These are phyloP conservation scores for Saxispiralis lemnorum DNA, from an alignment of 495 filamentous ascomycete species.

Conservation along the genomic window DNA sequence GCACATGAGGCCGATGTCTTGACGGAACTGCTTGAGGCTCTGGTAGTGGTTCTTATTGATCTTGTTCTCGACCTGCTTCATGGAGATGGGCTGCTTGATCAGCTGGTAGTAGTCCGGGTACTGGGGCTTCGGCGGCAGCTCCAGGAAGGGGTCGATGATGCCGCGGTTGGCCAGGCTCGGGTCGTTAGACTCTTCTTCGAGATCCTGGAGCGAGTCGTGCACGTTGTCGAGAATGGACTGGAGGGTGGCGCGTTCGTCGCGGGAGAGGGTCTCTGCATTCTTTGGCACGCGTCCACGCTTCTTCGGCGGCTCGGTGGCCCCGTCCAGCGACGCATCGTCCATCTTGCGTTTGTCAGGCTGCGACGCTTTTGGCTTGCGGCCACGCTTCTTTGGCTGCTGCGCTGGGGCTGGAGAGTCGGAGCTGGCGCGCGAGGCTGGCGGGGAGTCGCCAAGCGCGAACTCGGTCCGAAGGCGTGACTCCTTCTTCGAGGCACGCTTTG, in stretches of 20 bases:
- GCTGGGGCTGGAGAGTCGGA: slow-evolving; percentile 42
- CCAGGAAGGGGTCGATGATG: slow-evolving; percentile 88
- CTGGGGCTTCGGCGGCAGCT: slow-evolving; percentile 65
- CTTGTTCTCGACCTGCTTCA: slow-evolving; percentile 80
- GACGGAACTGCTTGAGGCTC: slow-evolving; percentile 57
- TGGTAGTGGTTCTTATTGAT: slow-evolving; percentile 89
- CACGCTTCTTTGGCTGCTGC: slow-evolving; percentile 41
- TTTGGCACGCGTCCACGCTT: slow-evolving; percentile 67
- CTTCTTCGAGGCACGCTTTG: slow-evolving; percentile 57
- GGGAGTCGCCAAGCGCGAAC: slow-evolving; percentile 47
- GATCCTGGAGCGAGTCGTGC: slow-evolving; percentile 59
- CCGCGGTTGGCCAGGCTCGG: slow-evolving; percentile 45
- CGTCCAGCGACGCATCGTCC: slow-evolving; percentile 52
- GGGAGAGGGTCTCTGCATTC: slow-evolving; percentile 33
- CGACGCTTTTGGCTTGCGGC: slow-evolving; percentile 53
- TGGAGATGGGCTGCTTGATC: slow-evolving; percentile 78
- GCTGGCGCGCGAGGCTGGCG: slow-evolving; percentile 56
- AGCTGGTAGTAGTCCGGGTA: slow-evolving; percentile 90
- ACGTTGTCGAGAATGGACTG: slow-evolving; percentile 58
- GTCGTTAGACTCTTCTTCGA: slow-evolving; percentile 47
- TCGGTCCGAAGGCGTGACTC: slow-evolving; percentile 36
- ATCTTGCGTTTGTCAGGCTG: slow-evolving; percentile 63
- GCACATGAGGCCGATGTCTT: slow-evolving; percentile 68
- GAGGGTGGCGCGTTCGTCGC: slow-evolving; percentile 41
- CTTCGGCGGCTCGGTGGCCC: slow-evolving; percentile 52